Base-by-base conservation (phyloP, 2,329 filamentous ascomycete genomes). In the Drechslerella dactyloides region DNA sequence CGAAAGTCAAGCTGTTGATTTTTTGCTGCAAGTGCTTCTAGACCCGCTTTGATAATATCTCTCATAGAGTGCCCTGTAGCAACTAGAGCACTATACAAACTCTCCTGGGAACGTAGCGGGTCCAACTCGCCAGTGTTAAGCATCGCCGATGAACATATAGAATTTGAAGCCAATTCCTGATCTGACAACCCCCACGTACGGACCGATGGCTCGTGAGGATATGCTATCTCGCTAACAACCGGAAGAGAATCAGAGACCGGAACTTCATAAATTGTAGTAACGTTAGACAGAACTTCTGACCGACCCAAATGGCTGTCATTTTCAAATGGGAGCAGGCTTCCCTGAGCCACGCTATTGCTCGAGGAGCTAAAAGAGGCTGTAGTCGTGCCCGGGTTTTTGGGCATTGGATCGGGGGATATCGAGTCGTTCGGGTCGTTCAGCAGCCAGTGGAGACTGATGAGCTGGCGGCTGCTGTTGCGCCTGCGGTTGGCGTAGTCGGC, bases 361-460 rank as follows among this genome's bases (percentile, higher is more conserved):
- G 17, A 6, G 0, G 48, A n/a, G 6, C 13, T 54, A 15, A 33
- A 8, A 2, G 15, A 7, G 15, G 35, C 30, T 44, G 15, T n/a
- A 1, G 13, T 11, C 15, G 33, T 8, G 2, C 13, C 23, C n/a
- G 13, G 6, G 24, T 10, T 27, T 6, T 53, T 19, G 15, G 50
- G 8, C 10, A 53, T 11, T 17, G n/a, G 46, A 17, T 11, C 46
- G 1, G 37, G 37, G 13, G 15, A 5, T 2, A 48, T 23, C 11
- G 58, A 48, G 10, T 63, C 58, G 2, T 54, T 21, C 4, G 59
- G 55, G 15, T 72, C 56, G 30, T 72, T 72, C 15, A 72, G 55
- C 33, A 72, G 21, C 60, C 60, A 72, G 50, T 61, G 55, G n/a
- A 72, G 60, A 24, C 60, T 72, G 2, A 72, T 35, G 17, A 72